Evolutionary conservation across 495 filamentous ascomycete species (phyloP).

Genomic region (Gamarada debralockiae): DNA sequence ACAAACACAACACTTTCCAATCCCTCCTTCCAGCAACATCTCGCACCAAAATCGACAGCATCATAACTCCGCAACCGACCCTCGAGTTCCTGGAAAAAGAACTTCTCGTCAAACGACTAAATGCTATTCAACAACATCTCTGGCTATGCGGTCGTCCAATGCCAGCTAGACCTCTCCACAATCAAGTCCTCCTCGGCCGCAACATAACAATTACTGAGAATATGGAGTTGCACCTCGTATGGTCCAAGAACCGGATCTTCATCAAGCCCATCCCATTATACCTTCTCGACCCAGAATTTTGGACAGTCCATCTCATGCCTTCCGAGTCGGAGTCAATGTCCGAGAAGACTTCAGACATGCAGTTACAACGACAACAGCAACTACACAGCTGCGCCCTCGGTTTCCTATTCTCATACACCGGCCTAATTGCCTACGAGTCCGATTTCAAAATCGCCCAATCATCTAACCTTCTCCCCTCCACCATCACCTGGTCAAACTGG

Average conservation of each 20-base stretch:
- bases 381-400: constrained; percentile 37
- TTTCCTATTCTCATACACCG: no score
- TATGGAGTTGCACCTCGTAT: constrained; percentile 50
- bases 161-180: constrained; percentile 34
- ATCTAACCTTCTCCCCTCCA: constrained; percentile 24
- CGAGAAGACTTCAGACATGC: background rate
- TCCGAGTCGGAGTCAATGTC: background rate
- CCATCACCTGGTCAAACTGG: constrained; percentile 21
- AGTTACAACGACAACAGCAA: background rate
- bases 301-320: constrained; percentile 30
- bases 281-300: constrained; percentile 43
- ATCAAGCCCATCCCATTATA: constrained; percentile 54
- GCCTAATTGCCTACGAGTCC: constrained; percentile 35
- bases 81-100: constrained; percentile 2
- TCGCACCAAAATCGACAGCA: no score
- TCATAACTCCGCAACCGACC: no score
- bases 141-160: constrained; percentile 20
- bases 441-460: no score
- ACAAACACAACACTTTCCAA: no score
- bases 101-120: constrained; percentile 7
- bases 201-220: constrained; percentile 44
- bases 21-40: no score
- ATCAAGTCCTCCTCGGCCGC: constrained; percentile 38
- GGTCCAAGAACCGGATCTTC: constrained; percentile 45
- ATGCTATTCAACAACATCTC: constrained; percentile 15